These are phyloP conservation scores for Dactylis glomerata DNA, from an alignment of 176 grass and related monocot species.

Conservation along the genomic window DNA sequence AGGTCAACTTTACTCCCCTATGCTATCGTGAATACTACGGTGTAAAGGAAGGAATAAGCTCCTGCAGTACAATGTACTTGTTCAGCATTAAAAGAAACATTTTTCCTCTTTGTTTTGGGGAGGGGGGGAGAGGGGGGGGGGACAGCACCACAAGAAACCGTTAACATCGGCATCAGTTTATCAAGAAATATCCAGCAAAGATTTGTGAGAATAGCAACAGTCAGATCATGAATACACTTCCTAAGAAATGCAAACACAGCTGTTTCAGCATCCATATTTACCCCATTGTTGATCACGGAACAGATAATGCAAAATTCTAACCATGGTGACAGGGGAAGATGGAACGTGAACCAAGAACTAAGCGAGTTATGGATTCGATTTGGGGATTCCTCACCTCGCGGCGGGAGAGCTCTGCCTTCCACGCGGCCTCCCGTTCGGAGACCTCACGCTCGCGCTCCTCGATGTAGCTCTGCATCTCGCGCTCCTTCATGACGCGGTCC, in stretches of 20 bases:
- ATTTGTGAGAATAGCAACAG: background rate
- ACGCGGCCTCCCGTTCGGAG: conserved; percentile 91
- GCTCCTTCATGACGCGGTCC: conserved; percentile 97
- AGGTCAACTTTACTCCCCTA: conserved; percentile 10
- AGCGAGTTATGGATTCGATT: background rate
- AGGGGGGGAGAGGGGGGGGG: too few species aligned
- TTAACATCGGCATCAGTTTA: background rate
- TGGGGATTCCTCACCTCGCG: conserved; percentile 61
- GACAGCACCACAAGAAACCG: background rate
- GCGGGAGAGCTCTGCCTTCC: conserved; percentile 97
- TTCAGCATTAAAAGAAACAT: background rate
- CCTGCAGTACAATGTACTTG: conserved; percentile 13
- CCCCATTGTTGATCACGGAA: background rate
- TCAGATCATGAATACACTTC: background rate
- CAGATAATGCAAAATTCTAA: background rate
- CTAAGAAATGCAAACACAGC: background rate
- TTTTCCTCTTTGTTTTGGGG: background rate
- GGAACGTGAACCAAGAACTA: background rate
- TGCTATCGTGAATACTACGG: background rate
- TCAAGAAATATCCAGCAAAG: conserved; percentile 7
- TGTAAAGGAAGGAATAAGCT: conserved; percentile 21
- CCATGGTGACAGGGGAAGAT: background rate
- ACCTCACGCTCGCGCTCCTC: conserved; percentile 96
- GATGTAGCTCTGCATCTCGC: conserved; percentile 99
- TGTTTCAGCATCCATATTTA: background rate